Conservation (phyloP, 257 asterid genomes). For the Nyctanthes arbortristis region DNA sequence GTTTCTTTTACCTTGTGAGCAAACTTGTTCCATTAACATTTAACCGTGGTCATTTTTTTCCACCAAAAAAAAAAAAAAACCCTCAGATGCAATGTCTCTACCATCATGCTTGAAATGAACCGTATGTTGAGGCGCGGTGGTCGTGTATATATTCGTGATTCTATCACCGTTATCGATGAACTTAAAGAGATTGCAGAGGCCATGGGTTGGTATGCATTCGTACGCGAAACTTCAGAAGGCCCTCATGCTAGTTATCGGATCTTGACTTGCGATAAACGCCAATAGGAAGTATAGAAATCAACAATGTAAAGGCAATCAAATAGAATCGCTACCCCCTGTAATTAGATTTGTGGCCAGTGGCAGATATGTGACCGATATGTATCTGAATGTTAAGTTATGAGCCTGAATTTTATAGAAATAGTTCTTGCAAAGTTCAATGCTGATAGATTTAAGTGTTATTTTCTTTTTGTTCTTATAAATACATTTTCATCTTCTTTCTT, state of each 20-base stretch:
- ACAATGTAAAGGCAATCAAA: neutral
- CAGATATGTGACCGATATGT: too few species aligned
- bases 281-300: neutral
- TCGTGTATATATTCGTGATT: slow-evolving; percentile 39
- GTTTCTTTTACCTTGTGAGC: neutral
- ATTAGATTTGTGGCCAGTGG: neutral
- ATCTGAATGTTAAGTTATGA: neutral
- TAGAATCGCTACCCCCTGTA: neutral
- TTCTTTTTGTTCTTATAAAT: too few species aligned
- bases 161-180: slow-evolving; percentile 43
- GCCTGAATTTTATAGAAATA: too few species aligned
- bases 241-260: slow-evolving; percentile 48
- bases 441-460: too few species aligned
- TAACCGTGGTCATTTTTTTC: neutral
- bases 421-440: too few species aligned
- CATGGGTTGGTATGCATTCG: slow-evolving; percentile 39
- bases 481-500: too few species aligned
- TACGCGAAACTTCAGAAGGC: slow-evolving; percentile 47
- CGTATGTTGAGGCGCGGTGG: slow-evolving; percentile 56
- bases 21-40: neutral
- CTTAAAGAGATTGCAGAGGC: slow-evolving; percentile 45
- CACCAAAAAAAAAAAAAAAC: too few species aligned
- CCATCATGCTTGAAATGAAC: slow-evolving; percentile 60
- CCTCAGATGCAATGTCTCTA: slow-evolving; percentile 45
- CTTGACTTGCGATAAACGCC: slow-evolving; percentile 36